Conservation (phyloP, 495 filamentous ascomycete species). For the Gamarada debralockiae region DNA sequence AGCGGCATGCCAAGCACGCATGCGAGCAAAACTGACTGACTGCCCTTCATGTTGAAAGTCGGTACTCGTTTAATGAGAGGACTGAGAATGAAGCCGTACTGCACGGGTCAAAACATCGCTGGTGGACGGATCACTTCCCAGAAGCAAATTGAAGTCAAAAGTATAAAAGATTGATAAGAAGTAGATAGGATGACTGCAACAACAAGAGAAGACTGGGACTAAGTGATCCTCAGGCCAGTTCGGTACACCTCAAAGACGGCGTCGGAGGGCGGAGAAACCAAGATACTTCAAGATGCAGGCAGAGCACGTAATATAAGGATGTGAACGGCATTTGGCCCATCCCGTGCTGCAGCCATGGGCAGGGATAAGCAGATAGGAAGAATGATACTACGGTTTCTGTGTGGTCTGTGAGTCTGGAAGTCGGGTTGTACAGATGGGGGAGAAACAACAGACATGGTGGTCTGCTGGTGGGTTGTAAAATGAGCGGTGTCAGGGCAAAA, state of each 20-base stretch:
- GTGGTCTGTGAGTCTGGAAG: too few species aligned
- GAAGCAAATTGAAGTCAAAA: not conserved
- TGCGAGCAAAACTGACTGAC: not conserved
- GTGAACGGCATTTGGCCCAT: constrained; percentile 17
- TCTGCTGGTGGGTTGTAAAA: not conserved
- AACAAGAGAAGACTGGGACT: constrained; percentile 3
- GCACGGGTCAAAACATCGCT: constrained; percentile 20
- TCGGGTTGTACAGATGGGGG: too few species aligned
- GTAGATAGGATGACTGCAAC: constrained; percentile 9
- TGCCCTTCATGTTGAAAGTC: constrained; percentile 17
- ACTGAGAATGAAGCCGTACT: constrained; percentile 5
- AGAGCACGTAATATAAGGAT: constrained; percentile 17
- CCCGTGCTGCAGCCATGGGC: constrained; percentile 11
- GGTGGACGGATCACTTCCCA: not conserved
- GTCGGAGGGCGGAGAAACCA: constrained; percentile 8
- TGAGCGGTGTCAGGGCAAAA: not conserved
- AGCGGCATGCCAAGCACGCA: constrained; percentile 3
- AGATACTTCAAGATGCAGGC: constrained; percentile 19
- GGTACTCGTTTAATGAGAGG: not conserved
- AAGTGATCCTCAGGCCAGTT: constrained; percentile 22
- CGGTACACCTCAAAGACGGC: constrained; percentile 10
- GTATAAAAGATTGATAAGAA: constrained; percentile 15
- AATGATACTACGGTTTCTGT: not conserved
- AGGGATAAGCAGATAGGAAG: not conserved
- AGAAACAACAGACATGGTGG: too few species aligned